Base-by-base conservation (phyloP, 2,329 filamentous ascomycete species). In the Chrysosporium keratinophilum region DNA sequence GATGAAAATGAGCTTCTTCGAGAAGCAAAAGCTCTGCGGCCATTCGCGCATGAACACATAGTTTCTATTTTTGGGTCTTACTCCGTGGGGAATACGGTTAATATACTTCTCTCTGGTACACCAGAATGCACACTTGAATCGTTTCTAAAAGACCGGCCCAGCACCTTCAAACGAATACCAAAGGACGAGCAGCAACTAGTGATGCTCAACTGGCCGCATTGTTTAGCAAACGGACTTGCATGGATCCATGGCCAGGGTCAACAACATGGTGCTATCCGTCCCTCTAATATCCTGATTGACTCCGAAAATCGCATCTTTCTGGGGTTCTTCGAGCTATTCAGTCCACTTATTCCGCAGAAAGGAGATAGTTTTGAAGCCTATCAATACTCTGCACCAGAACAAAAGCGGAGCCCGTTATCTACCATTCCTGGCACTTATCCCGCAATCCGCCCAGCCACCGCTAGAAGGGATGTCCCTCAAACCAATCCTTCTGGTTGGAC, bases 281-380 rank as follows among this genome's bases (percentile, higher is more conserved):
- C 80, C 1, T 80, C 78, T 1, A 82, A 81, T 56, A 77, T 84
- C 41, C 68, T 81, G 34, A 69, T 84, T 53, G 76, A 81, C 56
- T 68, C 73, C n/a, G 67, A 73, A 31, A 80, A 78, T 58, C 68
- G 69, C 11, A 78, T 84, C 50, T 78, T 74, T 10, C 76, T 83
- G 37, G 77, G 78, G 47, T 77, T 82, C 54, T 76, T 81, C 56
- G 78, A 78, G 44, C 76, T 72, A 6, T 66, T 82, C 9, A 72
- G 75, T 56, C 77, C 75, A 0, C 74, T 82, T 28, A 73, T 80
- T 37, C 70, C 70, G 48, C 76, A 74, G 44, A 77, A 77, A 55
- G 77, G 73, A 14, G 73, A 78, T 56, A 75, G 78, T 46, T 74
- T 76, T 41, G 80, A 83, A 58, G 68, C 71, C 6, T 82, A 82